Base-by-base conservation (phyloP, 106 monocot genomes). In the Alisma plantagoaquatica region DNA sequence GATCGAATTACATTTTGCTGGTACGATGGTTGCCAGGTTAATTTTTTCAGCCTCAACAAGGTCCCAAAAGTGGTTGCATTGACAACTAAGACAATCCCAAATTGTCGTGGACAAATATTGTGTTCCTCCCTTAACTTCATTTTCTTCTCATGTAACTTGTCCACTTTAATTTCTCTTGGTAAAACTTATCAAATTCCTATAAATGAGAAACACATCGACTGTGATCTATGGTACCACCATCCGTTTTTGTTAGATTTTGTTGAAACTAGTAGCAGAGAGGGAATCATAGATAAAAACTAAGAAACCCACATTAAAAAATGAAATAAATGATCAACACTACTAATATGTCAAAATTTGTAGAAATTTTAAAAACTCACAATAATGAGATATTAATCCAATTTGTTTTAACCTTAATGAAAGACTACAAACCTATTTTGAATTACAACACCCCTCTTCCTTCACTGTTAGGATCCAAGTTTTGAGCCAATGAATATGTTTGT, bases 211-310 rank as follows among this genome's bases (percentile, higher is more conserved):
- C 73, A 59, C 84, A 84, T 54, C 73, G 77, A 56, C 78, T 96
- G 10, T 78, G 75, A 44, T 96, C 89, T 38, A 89, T 96, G 23
- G 50, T 56, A 53, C 81, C 78, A 71, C 70, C 84, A 27, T 81
- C 96, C 45, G 76, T 70, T 45, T 89, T 88, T 27, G 88, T 81
- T 61, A 96, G 75, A 53, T 89, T 96, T 89, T 89, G 88, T 84
- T 96, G 73, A 41, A 70, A 32, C 41, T 14, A 38, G 23, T 56
- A 33, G 8, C n/a, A 22, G 18, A n/a, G 20, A 10, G 24, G 14
- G 0, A 67, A 17, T 1, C 6, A 7, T 7, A 38, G 14, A n/a
- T n/a, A n/a, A n/a, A n/a, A n/a, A n/a, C n/a, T n/a, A n/a, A n/a
- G n/a, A n/a, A n/a, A n/a, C n/a, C n/a, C n/a, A n/a, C n/a, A n/a